Conservation (phyloP, 1,284 basidiomycete species). For the Phlebopus sp. region DNA sequence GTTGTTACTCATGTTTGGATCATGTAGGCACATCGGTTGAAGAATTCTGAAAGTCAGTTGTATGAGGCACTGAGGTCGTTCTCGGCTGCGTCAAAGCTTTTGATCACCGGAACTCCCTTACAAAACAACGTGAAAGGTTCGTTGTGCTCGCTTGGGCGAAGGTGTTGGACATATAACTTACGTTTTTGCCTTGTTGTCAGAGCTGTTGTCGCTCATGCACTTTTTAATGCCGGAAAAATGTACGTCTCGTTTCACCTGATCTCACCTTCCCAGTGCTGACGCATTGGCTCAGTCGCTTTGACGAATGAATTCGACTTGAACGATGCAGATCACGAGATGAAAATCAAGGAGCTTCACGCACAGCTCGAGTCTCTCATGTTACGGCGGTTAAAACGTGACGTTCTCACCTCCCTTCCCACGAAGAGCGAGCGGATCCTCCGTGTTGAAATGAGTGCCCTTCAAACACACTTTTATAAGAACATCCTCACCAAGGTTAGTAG, state of each 20-base stretch:
- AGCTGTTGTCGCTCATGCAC: constrained; percentile 95
- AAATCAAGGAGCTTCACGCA: constrained; percentile 93
- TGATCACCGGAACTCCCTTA: constrained; percentile 97
- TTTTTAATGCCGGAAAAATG: constrained; percentile 99
- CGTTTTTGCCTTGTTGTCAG: constrained; percentile 42
- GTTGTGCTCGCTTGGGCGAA: constrained; percentile 20
- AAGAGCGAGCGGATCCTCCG: constrained; percentile 98
- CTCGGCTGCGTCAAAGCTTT: constrained; percentile 85
- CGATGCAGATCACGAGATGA: constrained; percentile 89
- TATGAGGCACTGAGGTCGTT: constrained; percentile 94
- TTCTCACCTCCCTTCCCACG: constrained; percentile 94
- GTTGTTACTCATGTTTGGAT: constrained; percentile 10
- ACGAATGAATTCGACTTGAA: constrained; percentile 94
- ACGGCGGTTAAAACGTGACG: constrained; percentile 92
- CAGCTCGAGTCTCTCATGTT: constrained; percentile 96
- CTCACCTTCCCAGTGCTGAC: constrained; percentile 8
- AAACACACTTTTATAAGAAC: constrained; percentile 99
- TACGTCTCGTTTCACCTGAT: constrained; percentile 37
- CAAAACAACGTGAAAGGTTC: constrained; percentile 98
- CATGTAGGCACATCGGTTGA: constrained; percentile 87
- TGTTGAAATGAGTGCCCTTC: constrained; percentile 96
- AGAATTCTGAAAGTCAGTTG: constrained; percentile 96
- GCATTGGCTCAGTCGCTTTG: constrained; percentile 56
- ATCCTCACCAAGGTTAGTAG: constrained; percentile 84
- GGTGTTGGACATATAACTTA: constrained; percentile 5